Conservation (phyloP, 1,139 yeast genomes). For the Suhomyces wounanorum region DNA sequence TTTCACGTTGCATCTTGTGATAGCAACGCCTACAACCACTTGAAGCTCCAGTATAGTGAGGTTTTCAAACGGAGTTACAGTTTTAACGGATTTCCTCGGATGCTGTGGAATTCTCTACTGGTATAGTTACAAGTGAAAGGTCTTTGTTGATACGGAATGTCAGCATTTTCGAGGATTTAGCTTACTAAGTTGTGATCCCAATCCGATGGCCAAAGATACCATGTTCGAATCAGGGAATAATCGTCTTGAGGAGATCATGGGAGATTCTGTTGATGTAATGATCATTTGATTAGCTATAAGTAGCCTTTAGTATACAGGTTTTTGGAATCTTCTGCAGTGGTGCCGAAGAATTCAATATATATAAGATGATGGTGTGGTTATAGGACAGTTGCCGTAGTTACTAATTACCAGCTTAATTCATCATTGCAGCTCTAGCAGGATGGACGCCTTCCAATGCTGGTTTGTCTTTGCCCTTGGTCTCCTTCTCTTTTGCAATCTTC, state of each 20-base stretch:
- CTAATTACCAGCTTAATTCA: slow-evolving; percentile 20
- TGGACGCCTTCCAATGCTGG: slow-evolving; percentile 40
- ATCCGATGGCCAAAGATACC: not conserved
- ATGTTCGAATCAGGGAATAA: too few species aligned
- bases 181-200: not conserved
- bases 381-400: too few species aligned
- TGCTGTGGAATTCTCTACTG: not conserved
- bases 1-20: not conserved
- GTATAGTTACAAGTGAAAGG: not conserved
- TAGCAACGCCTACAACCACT: not conserved
- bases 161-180: not conserved
- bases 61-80: not conserved
- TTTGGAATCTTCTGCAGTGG: not conserved
- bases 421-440: slow-evolving; percentile 57
- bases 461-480: slow-evolving; percentile 21
- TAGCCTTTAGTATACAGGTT: not conserved
- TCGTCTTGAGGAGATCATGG: too few species aligned
- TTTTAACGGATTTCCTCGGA: not conserved
- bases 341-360: not conserved
- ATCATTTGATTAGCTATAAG: not conserved
- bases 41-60: not conserved
- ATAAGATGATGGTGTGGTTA: not conserved
- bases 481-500: slow-evolving; percentile 45
- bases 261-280: not conserved
- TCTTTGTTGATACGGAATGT: not conserved